Evolutionary conservation across 768 basidiomycete genomes (phyloP), one percentile per base, ranked within the genome.

Genomic region (Rhodotorula taiwanensis): DNA sequence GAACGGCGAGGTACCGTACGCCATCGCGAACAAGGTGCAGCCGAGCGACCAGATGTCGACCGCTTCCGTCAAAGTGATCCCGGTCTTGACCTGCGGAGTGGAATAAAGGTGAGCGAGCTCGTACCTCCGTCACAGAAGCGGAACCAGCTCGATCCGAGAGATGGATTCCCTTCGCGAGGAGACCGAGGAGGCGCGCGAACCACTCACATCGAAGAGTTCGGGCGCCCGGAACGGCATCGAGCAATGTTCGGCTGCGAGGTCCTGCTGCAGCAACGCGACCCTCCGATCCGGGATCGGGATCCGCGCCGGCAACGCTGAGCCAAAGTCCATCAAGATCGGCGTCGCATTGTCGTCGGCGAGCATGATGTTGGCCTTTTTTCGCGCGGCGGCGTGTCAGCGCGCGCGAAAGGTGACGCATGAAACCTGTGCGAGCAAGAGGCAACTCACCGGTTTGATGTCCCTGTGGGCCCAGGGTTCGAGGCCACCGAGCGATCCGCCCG

Each of bases 191-290:
- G n/a, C n/a, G n/a, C n/a, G n/a, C n/a, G n/a, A n/a, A n/a, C n/a
- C n/a, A n/a, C 62, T 20, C 31, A 63, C 93, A 71, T 99, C 95
- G 74, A 97, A 99, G 27, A 99, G 79, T 73, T 99, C 95, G 0
- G 95, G 95, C 3, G 95, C 93, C 25, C 95, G 85, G 72, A 94
- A 99, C 0, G 95, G 89, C 95, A 99, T 98, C 18, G 92, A 91
- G 69, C 91, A 94, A 76, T 94, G 93, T 76, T 99, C 95, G 23
- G 90, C 91, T 5, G 95, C 95, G 67, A 94, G 84, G 75, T 99
- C 95, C 83, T 98, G 95, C 70, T 97, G 91, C 23, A 87, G 72
- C 50, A 99, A 76, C 0, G 95, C 95, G 74, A 91, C 86, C 30
- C 86, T 85, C 30, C 95, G 82, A 60, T 83, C 90, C 63, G 87